phyloP scores from a whole-genome alignment of 768 basidiomycete genomes.

The Rhodotorula babjevae region DNA sequence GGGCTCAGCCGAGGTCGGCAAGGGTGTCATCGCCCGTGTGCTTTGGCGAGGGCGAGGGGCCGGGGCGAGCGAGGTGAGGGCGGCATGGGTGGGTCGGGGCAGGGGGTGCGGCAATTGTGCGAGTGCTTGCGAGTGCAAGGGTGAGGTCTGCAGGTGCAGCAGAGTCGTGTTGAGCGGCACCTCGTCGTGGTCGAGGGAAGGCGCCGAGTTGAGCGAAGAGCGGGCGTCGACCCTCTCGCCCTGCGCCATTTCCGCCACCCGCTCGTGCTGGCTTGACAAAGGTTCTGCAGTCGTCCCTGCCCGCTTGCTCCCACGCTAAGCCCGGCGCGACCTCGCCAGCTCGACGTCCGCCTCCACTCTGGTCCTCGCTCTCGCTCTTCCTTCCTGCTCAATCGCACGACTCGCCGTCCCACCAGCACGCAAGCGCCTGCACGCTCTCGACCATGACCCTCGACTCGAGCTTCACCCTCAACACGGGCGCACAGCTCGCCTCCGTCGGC shows the following conservation, averaged over 20 bases:
- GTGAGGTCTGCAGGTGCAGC: no score
- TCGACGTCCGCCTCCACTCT: background rate
- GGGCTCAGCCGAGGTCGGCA: no score
- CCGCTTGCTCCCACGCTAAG: background rate
- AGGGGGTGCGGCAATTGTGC: background rate
- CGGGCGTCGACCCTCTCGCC: background rate
- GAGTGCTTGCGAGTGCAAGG: background rate
- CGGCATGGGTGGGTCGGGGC: background rate
- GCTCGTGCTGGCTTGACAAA: no score
- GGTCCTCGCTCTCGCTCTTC: background rate
- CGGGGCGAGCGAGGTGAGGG: background rate
- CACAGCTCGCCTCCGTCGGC: slow-evolving; percentile 52
- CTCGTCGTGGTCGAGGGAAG: no score
- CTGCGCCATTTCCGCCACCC: background rate
- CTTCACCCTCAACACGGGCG: slow-evolving; percentile 51
- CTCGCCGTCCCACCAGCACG: background rate
- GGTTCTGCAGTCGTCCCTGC: background rate
- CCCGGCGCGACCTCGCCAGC: no score
- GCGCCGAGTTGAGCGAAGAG: background rate
- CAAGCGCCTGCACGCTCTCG: background rate
- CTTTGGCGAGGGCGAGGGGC: background rate
- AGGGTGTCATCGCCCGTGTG: no score
- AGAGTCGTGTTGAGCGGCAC: no score
- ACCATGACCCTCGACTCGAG: background rate
- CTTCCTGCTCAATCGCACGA: background rate